Evolutionary conservation across 148 eudicot species (phyloP).

Genomic region (Vaccinium vitisidaea): DNA sequence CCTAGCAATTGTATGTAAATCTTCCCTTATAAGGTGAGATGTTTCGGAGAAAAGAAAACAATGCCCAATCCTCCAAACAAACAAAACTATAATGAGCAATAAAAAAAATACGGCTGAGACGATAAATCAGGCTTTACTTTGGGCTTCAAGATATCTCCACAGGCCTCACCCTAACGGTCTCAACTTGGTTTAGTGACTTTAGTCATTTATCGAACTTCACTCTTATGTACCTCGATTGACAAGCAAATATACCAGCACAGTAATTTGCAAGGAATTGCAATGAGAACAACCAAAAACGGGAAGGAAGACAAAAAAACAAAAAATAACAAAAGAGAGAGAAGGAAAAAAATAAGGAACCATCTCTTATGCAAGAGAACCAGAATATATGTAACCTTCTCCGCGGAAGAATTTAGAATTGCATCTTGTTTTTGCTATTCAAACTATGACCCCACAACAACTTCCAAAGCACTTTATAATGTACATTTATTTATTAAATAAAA

Average conservation of each 20-base stretch:
- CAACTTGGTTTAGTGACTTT: neutral
- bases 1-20: neutral
- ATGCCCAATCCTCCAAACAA: neutral
- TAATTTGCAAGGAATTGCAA: neutral
- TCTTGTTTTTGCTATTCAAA: neutral
- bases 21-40: neutral
- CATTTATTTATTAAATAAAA: neutral
- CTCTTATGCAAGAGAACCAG: neutral
- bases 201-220: constrained; percentile 1
- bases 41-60: neutral
- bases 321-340: neutral
- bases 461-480: neutral
- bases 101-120: neutral
- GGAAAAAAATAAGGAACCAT: neutral
- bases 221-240: neutral
- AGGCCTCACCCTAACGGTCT: neutral
- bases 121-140: neutral
- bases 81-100: neutral
- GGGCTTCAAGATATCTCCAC: constrained; percentile 2
- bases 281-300: neutral
- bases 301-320: neutral
- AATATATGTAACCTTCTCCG: neutral
- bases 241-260: neutral
- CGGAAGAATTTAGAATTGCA: neutral
- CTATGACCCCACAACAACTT: constrained; percentile 2